Base-by-base conservation (phyloP, 257 asterid species). In the Gynochthodes officinalis region DNA sequence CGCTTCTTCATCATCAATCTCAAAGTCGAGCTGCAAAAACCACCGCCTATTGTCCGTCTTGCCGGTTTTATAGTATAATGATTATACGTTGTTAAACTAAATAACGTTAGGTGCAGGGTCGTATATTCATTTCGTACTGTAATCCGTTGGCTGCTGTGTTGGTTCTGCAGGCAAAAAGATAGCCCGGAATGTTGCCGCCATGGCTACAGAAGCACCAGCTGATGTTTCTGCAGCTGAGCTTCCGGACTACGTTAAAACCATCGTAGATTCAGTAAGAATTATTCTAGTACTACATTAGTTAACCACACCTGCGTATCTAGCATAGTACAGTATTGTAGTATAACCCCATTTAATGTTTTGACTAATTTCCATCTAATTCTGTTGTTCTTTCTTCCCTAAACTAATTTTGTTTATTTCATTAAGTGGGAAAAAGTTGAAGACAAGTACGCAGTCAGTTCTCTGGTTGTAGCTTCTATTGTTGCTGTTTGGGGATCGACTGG, bases 341-440 rank as follows among this genome's bases (percentile, higher is more conserved):
- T 42, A 42, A 42, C 48, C 33, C 61, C 13, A 32, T n/a, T n/a
- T n/a, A n/a, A n/a, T n/a, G n/a, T n/a, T n/a, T n/a, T n/a, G n/a
- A n/a, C 61, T 44, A 27, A 33, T 73, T 48, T 52, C 35, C 10
- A 27, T 33, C 48, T 50, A 19, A 48, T 23, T 33, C 11, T 62
- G 54, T 46, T 33, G 50, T 50, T 30, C 23, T 21, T 4, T 37
- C 57, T 15, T 40, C 49, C 58, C 60, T 1, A 3, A 21, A 32
- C 13, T 5, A n/a, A 3, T 13, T 30, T 18, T 27, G 69, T 7
- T 62, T 54, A 43, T 58, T 43, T 15, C 46, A 21, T 75, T 40
- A 77, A 91, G 98, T 92, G 98, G 98, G 93, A 87, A 46, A 92
- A 89, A 83, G 82, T 90, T 37, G 98, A 92, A 7, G 97, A 92